phyloP scores from a whole-genome alignment of 2,329 filamentous ascomycete genomes.

The Stemphylium lycopersici region DNA sequence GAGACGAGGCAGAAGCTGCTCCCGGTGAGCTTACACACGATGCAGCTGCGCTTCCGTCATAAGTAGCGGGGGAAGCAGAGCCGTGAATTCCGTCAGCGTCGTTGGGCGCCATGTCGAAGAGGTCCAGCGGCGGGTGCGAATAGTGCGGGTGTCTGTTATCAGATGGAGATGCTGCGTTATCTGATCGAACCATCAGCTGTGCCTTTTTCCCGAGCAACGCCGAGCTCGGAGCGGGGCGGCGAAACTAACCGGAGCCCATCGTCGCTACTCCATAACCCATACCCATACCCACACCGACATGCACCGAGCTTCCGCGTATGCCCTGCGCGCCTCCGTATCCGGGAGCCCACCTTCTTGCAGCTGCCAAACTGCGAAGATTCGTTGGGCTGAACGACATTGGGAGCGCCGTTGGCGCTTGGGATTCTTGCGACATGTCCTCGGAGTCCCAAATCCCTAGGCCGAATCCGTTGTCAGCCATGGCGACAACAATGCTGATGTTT shows the following conservation, averaged over 20 bases:
- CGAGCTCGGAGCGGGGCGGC: constrained; percentile 27
- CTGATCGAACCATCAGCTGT: constrained; percentile 31
- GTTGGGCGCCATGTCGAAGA: constrained; percentile 28
- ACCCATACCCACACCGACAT: too few species aligned
- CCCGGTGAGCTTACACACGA: constrained; percentile 6
- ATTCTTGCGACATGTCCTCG: too few species aligned
- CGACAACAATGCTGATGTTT: neutral
- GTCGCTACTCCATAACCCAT: neutral
- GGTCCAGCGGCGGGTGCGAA: constrained; percentile 16
- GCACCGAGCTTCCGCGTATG: too few species aligned
- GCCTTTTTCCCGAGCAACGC: constrained; percentile 14
- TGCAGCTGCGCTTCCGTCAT: constrained; percentile 6
- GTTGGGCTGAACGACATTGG: too few species aligned
- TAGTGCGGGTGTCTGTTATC: constrained; percentile 19
- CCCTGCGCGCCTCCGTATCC: too few species aligned
- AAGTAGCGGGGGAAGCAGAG: constrained; percentile 17
- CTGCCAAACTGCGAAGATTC: too few species aligned
- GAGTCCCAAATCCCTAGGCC: too few species aligned
- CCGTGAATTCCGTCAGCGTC: constrained; percentile 2
- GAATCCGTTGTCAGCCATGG: too few species aligned
- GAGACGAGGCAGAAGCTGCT: constrained; percentile 7
- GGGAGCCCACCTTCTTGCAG: too few species aligned
- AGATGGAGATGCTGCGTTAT: constrained; percentile 30
- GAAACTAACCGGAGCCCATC: neutral
- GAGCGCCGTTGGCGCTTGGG: too few species aligned